Base-by-base conservation (phyloP, 2,329 filamentous ascomycete species). In the Talaromyces rugulosus region DNA sequence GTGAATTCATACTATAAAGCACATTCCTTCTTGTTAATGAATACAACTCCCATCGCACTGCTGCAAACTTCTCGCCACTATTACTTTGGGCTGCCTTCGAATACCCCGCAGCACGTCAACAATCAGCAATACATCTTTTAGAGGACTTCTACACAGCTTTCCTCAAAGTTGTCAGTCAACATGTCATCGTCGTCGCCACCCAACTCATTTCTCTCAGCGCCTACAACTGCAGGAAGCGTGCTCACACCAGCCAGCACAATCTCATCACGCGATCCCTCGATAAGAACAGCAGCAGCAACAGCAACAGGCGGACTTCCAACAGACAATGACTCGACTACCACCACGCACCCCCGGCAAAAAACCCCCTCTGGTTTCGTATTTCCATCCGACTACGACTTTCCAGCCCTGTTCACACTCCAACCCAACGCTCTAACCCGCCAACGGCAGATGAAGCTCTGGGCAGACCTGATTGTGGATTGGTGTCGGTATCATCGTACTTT, bases 391-490 rank as follows among this genome's bases (percentile, higher is more conserved):
- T 77, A 81, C 70, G 77, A 74, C 69, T 81, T 79, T 74, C 81
- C 85, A 77, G 82, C 87, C 72, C 82, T 80, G 74, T 78, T 77
- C 77, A 80, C 76, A 63, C 75, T 77, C 53, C 79, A 81, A 70
- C 77, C 77, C 36, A 81, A 80, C 66, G 72, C 72, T 61, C 71
- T 71, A 60, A 81, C 79, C 33, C 75, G 77, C 50, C 73, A 75
- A 59, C 73, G 76, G 2, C 80, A 81, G 84, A 87, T 92, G 64
- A 81, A 85, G 63, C 93, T 93, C 77, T 99, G 95, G 95, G 87
- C 89, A n/a, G 77, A 85, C 34, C 85, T 97, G 16, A 86, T 98
- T 72, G 91, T 92, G 64, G 77, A 88, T 72, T 97, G 96, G 87
- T 91, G 90, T 77, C 86, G 87, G 0, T 84, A 91, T 78, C 83